Base-by-base conservation (phyloP, 345 rosid species). In the Brassica carinata region DNA sequence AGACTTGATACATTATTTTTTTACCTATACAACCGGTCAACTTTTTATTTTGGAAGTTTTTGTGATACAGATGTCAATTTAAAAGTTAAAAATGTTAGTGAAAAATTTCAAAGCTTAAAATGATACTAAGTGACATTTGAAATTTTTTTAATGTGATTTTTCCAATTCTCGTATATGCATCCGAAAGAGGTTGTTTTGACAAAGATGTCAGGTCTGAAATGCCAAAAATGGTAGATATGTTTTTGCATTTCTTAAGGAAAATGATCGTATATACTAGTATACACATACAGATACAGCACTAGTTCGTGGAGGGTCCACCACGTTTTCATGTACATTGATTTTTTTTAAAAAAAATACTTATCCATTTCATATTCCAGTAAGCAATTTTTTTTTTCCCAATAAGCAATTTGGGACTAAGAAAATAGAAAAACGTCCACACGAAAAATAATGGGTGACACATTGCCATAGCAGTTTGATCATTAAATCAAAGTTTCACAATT, bases 261-360 rank as follows among this genome's bases (percentile, higher is more conserved):
- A 62, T 14, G 33, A 75, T 18, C 13, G 2, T 33, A 51, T 64
- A 30, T 4, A 64, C 43, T 30, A 29, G 30, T 29, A 29, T 65
- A 53, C 23, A 8, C 26, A 45, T 8, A n/a, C 5, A 43, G 1
- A 18, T 26, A 14, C 26, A 34, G 15, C 27, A 76, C 43, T 76
- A 67, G 58, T 55, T 75, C 30, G 11, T 76, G 30, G 67, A 76
- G 73, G 79, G 67, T 36, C 73, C 79, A 76, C 73, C 79, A 30
- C 62, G 70, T 64, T 29, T 29, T 10, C 77, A 65, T 17, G 15
- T 66, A 34, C 66, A 19, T 14, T 61, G 17, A 5, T 5, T 33
- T 33, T 33, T 33, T 6, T 7, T 4, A 9, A 48, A 30, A 17
- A 27, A 29, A 29, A 29, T 29, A 29, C 3, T 38, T 43, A 30